Conservation (phyloP, 2,329 filamentous ascomycete species). For the Sarocladium kiliense region DNA sequence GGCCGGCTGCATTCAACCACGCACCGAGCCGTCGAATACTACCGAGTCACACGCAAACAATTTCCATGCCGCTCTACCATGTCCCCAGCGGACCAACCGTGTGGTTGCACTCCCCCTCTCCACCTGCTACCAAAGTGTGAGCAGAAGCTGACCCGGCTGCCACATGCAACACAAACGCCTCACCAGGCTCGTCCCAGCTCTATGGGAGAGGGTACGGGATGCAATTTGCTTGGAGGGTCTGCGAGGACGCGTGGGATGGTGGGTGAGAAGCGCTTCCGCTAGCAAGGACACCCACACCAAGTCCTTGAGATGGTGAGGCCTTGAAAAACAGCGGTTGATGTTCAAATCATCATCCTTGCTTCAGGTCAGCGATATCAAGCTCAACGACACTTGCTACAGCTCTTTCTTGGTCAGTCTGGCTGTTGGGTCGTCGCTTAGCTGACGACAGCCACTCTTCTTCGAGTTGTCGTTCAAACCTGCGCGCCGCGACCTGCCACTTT, state of each 20-base stretch:
- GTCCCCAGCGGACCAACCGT: not conserved
- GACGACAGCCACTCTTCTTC: no score
- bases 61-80: not conserved
- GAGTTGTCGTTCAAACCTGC: no score
- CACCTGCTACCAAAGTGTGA: not conserved
- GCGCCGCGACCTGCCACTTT: no score
- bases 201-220: conserved; percentile 2
- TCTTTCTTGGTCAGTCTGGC: no score
- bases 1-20: not conserved
- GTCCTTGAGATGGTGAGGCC: not conserved
- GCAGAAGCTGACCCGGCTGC: not conserved
- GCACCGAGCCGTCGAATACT: not conserved
- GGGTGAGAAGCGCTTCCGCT: conserved; percentile 2
- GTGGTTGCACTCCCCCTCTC: conserved; percentile 5
- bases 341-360: no score
- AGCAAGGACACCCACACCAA: conserved; percentile 1
- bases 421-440: no score
- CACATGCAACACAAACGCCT: not conserved
- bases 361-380: no score
- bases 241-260: not conserved
- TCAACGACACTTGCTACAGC: no score
- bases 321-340: not conserved
- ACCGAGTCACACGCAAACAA: conserved; percentile 3
- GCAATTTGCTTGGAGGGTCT: not conserved
- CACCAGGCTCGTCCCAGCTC: not conserved